phyloP scores from a whole-genome alignment of 2,329 filamentous ascomycete species.

The Ophiostoma ips region DNA sequence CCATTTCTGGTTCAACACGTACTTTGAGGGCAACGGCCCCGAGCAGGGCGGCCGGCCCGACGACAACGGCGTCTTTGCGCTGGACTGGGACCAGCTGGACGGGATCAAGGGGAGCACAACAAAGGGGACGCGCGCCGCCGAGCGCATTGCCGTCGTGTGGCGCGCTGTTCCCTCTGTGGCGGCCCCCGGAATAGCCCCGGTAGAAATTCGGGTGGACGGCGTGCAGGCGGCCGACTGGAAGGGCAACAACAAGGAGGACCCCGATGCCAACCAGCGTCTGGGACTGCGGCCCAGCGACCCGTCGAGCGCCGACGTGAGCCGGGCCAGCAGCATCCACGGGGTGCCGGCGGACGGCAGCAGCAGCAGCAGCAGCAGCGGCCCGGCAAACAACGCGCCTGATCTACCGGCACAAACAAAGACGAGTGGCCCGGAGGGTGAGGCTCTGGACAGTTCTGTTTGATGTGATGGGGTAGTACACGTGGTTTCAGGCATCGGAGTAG shows the following conservation, averaged over 20 bases:
- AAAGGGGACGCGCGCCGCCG: constrained; percentile 71
- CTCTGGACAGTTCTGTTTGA: neutral
- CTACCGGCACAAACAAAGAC: constrained; percentile 18
- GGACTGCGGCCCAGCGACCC: constrained; percentile 54
- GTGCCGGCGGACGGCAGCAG: constrained; percentile 9
- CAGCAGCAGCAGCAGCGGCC: neutral
- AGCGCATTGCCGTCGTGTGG: constrained; percentile 79
- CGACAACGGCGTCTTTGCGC: constrained; percentile 48
- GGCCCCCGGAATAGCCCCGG: constrained; percentile 5
- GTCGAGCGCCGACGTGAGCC: constrained; percentile 52
- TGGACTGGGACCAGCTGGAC: constrained; percentile 61
- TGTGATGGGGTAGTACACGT: too few relatives aligned
- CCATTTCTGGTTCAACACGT: constrained; percentile 94
- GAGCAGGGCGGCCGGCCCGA: constrained; percentile 50
- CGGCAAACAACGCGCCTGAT: neutral
- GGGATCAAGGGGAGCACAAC: constrained; percentile 81
- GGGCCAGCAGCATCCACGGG: constrained; percentile 54
- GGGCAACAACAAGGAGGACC: constrained; percentile 35
- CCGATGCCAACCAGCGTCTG: constrained; percentile 45
- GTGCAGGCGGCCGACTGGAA: constrained; percentile 58
- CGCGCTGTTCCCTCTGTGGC: constrained; percentile 31
- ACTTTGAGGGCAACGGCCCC: constrained; percentile 71
- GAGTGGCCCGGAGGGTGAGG: constrained; percentile 17
- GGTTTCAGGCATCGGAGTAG: too few relatives aligned
- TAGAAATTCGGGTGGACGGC: constrained; percentile 2